Evolutionary conservation across 73 alveolate species (phyloP), one percentile per base, ranked within the genome.

Genomic region (Durusdinium trenchii): DNA sequence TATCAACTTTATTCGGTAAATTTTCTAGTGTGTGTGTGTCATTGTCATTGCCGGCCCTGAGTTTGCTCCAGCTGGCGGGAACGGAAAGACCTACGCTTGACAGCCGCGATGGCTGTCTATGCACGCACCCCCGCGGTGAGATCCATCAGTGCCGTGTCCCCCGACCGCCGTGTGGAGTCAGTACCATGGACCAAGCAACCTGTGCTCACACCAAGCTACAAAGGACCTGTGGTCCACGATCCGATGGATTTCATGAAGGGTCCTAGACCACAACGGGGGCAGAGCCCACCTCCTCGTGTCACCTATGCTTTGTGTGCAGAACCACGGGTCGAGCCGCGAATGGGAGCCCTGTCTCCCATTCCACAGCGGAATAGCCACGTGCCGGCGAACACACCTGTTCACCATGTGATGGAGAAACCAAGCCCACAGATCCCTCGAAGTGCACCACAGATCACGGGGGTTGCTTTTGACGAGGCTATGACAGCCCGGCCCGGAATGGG

Each of bases 401-500:
- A 81, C 10, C 54, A 36, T 38, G 43, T 6, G 45, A 35, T 81
- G 69, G 91, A 81, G 91, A 81, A 81, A 30, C 71, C 71, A 20
- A n/a, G n/a, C n/a, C n/a, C 40, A 47, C 96, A 30, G 54, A 90
- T 64, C 30, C 96, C 96, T 48, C 96, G 62, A 36, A 38, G 42
- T 45, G 83, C 76, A 9, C 12, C 48, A n/a, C n/a, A n/a, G 87
- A 60, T 69, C 45, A 40, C 94, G 28, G 87, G 50, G 36, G 98
- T 91, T 52, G 98, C 98, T 18, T 91, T 91, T 78, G 98, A 91
- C 35, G 98, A 91, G 89, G 98, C 98, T 89, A 91, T 91, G 98
- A 91, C 98, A 26, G 98, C 98, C 89, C 84, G 98, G 23, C 98
- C 98, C 98, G 98, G 98, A 91, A 91, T 91, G 98, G 98, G 98